Evolutionary conservation across 225 moss, liverwort and hornwort genomes (phyloP), one percentile per base, ranked within the genome.

Genomic region (Pleurozium schreberi): DNA sequence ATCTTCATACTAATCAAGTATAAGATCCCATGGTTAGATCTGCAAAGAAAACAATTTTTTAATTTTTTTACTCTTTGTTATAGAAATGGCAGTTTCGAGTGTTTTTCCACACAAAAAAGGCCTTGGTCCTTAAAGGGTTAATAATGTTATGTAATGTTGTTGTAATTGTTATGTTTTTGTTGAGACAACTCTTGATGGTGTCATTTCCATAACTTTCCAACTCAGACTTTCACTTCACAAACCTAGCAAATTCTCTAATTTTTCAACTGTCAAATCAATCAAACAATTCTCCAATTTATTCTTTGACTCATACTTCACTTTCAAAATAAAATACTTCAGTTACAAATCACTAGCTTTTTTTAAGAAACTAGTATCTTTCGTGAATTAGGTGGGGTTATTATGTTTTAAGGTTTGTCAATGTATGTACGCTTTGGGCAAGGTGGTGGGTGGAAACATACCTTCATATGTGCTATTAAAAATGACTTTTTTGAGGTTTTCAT

Each of bases 361-460:
- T 1, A 1, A 73, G 3, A 49, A 33, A 19, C 4, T 4, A 33
- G 20, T 20, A 33, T 49, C 75, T 31, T 49, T 18, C 11, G 2
- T 31, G 0, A 74, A 49, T 31, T 74, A 49, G 3, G 4, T 74
- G 4, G 6, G 2, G 4, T 4, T 28, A 47, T 30, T 28, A 18
- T 18, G 18, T 30, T 74, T n/a, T n/a, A n/a, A n/a, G n/a, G n/a
- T n/a, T n/a, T n/a, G n/a, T n/a, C n/a, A n/a, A n/a, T n/a, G n/a
- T n/a, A n/a, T n/a, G n/a, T n/a, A n/a, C n/a, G n/a, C n/a, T n/a
- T n/a, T n/a, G n/a, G n/a, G n/a, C n/a, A n/a, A n/a, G n/a, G n/a
- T n/a, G n/a, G n/a, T n/a, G n/a, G n/a, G n/a, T n/a, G 0, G 18
- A 6, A 47, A 47, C 0, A 47, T 18, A 30, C 4, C 11, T 31